Conservation (phyloP, 345 rosid genomes). For the Chamaenerion angustifolium region DNA sequence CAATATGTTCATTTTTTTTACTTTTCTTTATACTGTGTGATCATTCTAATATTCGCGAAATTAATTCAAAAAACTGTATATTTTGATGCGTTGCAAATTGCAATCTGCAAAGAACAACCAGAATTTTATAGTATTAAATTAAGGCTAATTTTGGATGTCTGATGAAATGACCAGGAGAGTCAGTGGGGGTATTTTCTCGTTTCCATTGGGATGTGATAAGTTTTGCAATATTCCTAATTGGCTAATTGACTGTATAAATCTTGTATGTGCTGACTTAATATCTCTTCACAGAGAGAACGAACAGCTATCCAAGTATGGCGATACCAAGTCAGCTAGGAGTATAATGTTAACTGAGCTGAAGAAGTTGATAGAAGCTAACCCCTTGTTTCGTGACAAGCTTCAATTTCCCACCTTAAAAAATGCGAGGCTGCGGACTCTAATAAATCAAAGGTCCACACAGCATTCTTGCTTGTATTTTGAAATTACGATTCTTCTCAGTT, state of each 20-base stretch:
- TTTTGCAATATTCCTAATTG: too few species aligned
- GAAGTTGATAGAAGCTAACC: slow-evolving; percentile 70
- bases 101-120: too few species aligned
- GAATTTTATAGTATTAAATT: too few species aligned
- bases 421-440: slow-evolving; percentile 68
- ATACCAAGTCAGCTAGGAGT: slow-evolving; percentile 57
- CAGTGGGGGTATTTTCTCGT: too few species aligned
- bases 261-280: not conserved
- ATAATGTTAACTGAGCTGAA: slow-evolving; percentile 61
- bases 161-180: too few species aligned
- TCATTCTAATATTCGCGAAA: too few species aligned
- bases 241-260: too few species aligned
- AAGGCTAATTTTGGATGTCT: too few species aligned
- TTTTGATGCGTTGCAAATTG: too few species aligned
- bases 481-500: not conserved
- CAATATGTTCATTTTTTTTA: not conserved
- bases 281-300: slow-evolving; percentile 48
- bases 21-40: not conserved
- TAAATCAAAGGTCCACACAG: slow-evolving; percentile 63
- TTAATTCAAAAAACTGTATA: too few species aligned
- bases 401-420: slow-evolving; percentile 45
- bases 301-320: slow-evolving; percentile 77
- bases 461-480: not conserved
- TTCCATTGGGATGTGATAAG: too few species aligned
- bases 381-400: slow-evolving; percentile 68